Conservation (phyloP, 2,329 filamentous ascomycete species). For the Pyricularia sp. region DNA sequence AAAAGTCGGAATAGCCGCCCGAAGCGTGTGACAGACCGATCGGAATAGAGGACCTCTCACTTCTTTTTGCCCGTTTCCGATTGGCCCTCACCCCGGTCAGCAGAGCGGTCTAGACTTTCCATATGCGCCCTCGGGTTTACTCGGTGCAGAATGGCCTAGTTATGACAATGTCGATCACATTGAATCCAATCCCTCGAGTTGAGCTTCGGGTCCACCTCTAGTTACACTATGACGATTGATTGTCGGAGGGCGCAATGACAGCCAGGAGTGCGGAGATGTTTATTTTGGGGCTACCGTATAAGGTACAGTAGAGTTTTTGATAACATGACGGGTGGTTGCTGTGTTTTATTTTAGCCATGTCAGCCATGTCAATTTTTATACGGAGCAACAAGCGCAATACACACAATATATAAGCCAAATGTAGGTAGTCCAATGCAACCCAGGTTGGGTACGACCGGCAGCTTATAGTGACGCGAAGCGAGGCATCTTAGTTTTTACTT, state of each 20-base stretch:
- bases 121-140: neutral
- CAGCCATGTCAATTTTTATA: neutral
- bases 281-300: too few species aligned
- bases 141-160: neutral
- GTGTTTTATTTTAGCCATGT: neutral
- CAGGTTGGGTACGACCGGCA: neutral
- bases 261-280: neutral
- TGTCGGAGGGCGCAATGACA: neutral
- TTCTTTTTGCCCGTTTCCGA: neutral
- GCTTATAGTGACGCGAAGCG: neutral
- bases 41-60: neutral
- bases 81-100: neutral
- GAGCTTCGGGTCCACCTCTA: neutral
- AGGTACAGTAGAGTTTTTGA: neutral
- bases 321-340: neutral
- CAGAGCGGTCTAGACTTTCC: neutral
- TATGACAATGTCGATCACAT: neutral
- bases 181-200: neutral
- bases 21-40: neutral
- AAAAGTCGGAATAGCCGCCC: neutral
- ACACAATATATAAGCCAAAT: neutral
- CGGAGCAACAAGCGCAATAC: neutral
- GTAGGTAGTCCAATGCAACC: neutral
- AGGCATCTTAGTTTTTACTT: neutral
- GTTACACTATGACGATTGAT: neutral